Evolutionary conservation across 2,329 filamentous ascomycete species (phyloP), one percentile per base, ranked within the genome.

Genomic region (Botrytis fragariae): DNA sequence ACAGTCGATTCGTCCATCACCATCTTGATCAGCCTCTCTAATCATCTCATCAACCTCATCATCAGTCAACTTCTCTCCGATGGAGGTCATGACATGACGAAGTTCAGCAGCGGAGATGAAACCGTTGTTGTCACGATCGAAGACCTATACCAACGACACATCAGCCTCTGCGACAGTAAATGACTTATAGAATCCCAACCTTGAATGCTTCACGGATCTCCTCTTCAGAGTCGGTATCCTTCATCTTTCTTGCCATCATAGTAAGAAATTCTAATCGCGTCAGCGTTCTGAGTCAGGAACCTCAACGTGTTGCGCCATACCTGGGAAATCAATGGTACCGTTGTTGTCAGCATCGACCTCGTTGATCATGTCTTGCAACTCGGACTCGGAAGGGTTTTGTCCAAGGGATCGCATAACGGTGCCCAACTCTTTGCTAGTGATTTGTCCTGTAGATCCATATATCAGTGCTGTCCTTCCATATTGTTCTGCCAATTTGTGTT

Each of bases 161-260:
- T 69, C 57, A 73, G 70, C 57, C 37, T 37, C 42, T 69, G 32
- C 12, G 37, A 62, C 29, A 39, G 54, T 42, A 48, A 37, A 20
- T 42, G 37, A 44, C n/a, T 14, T 37, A 29, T 65, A 18, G 7
- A n/a, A 25, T n/a, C 35, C 82, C 62, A 72, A 93, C 92, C 88
- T 95, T 95, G 89, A 95, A 95, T 22, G 93, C 93, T 83, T 95
- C 93, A 80, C 93, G 90, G 79, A 96, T 96, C 83, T 96, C 93
- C 85, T 96, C 93, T 84, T 96, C 93, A 67, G 93, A 95, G 82
- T 96, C 93, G 78, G 93, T 96, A 81, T 95, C 93, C 87, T 95
- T 95, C 93, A 96, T 96, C 86, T 96, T 96, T 81, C 93, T 90
- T 74, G 93, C 93, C 93, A 96, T 96, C 93, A 96, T 96, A 77